Percentiles rank a stretch among this genome's conserved stretches.
Conservation (phyloP, 2,329 filamentous ascomycete species). For the Hortaea sp. region DNA sequence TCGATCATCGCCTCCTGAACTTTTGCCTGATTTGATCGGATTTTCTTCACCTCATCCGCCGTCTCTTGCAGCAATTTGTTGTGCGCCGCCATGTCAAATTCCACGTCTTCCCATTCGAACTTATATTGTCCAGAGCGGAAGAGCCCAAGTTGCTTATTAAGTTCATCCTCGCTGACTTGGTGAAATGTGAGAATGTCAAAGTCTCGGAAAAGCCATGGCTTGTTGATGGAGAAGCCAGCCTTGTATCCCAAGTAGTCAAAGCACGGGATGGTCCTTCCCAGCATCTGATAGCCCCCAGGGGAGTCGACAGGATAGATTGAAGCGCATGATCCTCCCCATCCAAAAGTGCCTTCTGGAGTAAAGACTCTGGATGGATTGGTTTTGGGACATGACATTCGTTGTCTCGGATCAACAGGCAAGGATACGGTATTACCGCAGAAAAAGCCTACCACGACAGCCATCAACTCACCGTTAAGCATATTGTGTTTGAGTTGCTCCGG, state of each 20-base stretch:
- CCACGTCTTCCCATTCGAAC: slow-evolving; percentile 40
- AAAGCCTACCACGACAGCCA: slow-evolving; percentile 46
- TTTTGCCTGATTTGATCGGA: slow-evolving; percentile 36
- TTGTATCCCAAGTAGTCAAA: slow-evolving; percentile 46
- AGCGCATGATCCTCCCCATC: slow-evolving; percentile 47
- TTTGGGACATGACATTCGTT: slow-evolving; percentile 45
- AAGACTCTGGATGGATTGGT: slow-evolving; percentile 48
- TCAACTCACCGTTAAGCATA: slow-evolving; percentile 40
- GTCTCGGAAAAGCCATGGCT: slow-evolving; percentile 47
- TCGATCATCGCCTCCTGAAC: slow-evolving; percentile 41
- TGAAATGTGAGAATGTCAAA: slow-evolving; percentile 50
- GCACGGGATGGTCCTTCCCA: slow-evolving; percentile 39
- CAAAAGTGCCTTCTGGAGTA: slow-evolving; percentile 47
- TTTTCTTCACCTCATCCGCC: slow-evolving; percentile 36
- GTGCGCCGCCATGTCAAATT: slow-evolving; percentile 48
- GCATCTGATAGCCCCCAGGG: slow-evolving; percentile 30
- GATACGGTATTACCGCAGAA: slow-evolving; percentile 45
- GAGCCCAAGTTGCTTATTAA: slow-evolving; percentile 37
- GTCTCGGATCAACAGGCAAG: slow-evolving; percentile 44
- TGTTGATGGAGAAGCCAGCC: slow-evolving; percentile 34
- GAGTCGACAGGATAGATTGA: slow-evolving; percentile 47
- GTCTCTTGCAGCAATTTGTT: slow-evolving; percentile 37
- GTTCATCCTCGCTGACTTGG: slow-evolving; percentile 42
- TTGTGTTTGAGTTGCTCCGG: slow-evolving; percentile 41
- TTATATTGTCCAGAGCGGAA: slow-evolving; percentile 44